Base-by-base conservation (phyloP, 495 filamentous ascomycete species). In the Neohortaea acidophila region DNA sequence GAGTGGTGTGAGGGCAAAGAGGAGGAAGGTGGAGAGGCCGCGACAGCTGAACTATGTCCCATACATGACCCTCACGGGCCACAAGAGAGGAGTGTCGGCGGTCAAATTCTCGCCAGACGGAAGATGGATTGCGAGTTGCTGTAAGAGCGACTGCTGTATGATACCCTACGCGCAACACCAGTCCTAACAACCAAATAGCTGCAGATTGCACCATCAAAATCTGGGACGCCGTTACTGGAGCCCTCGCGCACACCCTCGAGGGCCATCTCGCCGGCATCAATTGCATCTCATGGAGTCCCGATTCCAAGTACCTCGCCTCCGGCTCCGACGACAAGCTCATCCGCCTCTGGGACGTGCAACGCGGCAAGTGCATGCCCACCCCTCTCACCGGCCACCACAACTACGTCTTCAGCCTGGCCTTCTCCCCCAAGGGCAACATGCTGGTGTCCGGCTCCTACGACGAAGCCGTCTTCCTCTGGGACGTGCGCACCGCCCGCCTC, bases 321-420 rank as follows among this genome's bases (percentile, higher is more conserved):
- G 89, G 89, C 8, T 85, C 80, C 19, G 89, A 97, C 57, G 89
- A 97, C 66, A 97, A 96, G 56, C 76, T 81, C 0, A 94, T 97
- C 41, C 72, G 89, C 1, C 65, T 96, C 3, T 97, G 89, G 89
- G 79, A 94, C 56, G 68, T 83, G 13, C 61, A 72, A 11, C 87
- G 81, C 0, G 77, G 65, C 47, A 71, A 76, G 67, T 53, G 77
- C 47, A 65, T 78, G 56, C 61, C 69, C 0, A 62, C 60, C 17
- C 74, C 80, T 6, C 66, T 94, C 45, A 58, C 75, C 21, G 86
- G 89, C 28, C 89, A 97, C 55, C 86, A 94, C 55, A 94, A 86
- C 54, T 94, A 94, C 63, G 77, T 97, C 30, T 94, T 87, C 59
- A 77, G 77, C 24, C 67, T 97, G 33, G 84, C 86, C 15, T 97